Percentiles rank a stretch among this genome's conserved stretches.
These are phyloP conservation scores for Podila clonocystis DNA, from an alignment of 192 early-diverging fungal genomes.

Conservation along the genomic window DNA sequence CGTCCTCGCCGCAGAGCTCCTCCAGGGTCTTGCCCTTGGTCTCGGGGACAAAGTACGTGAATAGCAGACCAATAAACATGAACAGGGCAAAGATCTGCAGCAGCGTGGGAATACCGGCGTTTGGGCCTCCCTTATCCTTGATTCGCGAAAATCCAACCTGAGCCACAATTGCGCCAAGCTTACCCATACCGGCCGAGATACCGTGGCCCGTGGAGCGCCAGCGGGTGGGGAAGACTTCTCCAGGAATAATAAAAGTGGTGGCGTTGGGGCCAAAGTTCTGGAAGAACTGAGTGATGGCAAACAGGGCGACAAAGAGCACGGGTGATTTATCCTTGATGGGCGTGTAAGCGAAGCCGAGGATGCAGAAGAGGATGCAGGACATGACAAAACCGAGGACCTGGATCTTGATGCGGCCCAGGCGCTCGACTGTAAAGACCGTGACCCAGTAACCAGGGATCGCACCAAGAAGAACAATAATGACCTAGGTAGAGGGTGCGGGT, in stretches of 20 bases:
- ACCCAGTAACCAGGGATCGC: conserved; percentile 81
- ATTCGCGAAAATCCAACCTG: conserved; percentile 65
- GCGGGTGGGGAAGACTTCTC: conserved; percentile 71
- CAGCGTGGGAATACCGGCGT: conserved; percentile 57
- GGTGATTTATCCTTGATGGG: conserved; percentile 65
- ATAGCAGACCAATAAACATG: conserved; percentile 51
- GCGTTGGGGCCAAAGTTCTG: conserved; percentile 96
- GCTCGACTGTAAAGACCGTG: conserved; percentile 87
- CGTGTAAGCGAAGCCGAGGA: conserved; percentile 75
- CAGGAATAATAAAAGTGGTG: conserved; percentile 79
- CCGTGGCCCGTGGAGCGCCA: conserved; percentile 72
- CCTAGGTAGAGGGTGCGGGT: not conserved
- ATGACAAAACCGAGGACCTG: conserved; percentile 38
- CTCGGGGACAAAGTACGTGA: conserved; percentile 79
- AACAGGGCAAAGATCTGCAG: conserved; percentile 67
- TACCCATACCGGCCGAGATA: conserved; percentile 70
- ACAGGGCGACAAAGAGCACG: conserved; percentile 70
- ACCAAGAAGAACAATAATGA: conserved; percentile 38
- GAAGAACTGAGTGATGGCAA: conserved; percentile 76
- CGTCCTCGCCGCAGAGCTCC: conserved; percentile 58
- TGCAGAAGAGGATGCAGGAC: conserved; percentile 46
- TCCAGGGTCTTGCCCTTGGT: conserved; percentile 83
- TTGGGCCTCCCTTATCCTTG: conserved; percentile 62
- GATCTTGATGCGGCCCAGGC: conserved; percentile 58
- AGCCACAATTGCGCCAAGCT: conserved; percentile 71